Base-by-base conservation (phyloP, 78 protist species). In the Chrysochromulina tobinii region DNA sequence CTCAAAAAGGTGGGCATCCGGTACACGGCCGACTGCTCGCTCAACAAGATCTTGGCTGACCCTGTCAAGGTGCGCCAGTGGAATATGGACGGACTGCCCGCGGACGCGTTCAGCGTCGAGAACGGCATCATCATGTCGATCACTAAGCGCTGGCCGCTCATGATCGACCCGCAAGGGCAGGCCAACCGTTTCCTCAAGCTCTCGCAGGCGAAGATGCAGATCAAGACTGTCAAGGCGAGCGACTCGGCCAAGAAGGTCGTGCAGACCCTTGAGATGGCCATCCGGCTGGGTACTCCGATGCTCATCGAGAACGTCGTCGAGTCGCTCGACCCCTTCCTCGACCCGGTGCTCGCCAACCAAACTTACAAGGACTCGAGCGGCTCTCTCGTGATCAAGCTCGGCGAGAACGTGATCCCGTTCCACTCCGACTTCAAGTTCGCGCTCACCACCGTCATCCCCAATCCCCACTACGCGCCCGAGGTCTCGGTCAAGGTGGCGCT, bases 401-500 rank as follows among this genome's bases (percentile, higher is more conserved):
- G 99, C 51, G 99, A 96, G 55, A n/a, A 54, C 23, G 86, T 73
- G 51, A 92, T 97, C 57, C 96, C 95, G 58, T 97, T 93, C 94
- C 79, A 95, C 94, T 54, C 15, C 61, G 87, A 89, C 69, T 98
- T 98, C 96, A 14, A 61, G 87, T 58, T 98, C 48, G 95, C 88
- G 95, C 90, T 98, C 59, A 96, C 98, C 58, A 94, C 99, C 54
- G 96, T 95, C 92, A 96, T 96, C 53, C 96, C 96, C 53, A 96
- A 96, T 83, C 99, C 99, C 58, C 91, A 89, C 93, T 96, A 94
- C 91, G 72, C 93, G 54, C 98, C 99, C 18, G 98, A 97, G 93
- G 87, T 86, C 64, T 72, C 88, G 75, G 92, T 91, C 17, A 90
- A 90, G 38, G 94, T 94, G 57, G 58, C 93, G 7, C 94, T 95